Conservation (phyloP, 306 rosid species). For the Fragaria nilgerrensis region DNA sequence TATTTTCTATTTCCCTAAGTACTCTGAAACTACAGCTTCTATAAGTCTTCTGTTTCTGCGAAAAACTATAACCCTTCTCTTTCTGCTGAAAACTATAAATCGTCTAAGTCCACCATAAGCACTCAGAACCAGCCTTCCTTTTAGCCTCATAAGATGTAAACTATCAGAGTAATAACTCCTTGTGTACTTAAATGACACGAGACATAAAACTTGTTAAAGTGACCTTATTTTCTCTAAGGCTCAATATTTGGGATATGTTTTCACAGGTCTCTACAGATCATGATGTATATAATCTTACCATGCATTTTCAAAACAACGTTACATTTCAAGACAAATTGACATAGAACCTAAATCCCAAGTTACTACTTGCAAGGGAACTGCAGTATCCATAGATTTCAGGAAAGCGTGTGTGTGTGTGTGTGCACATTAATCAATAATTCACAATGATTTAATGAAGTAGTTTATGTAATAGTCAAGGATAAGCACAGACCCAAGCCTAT, state of each 20-base stretch:
- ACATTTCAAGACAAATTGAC: not conserved
- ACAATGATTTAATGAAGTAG: not conserved
- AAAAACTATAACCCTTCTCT: not conserved
- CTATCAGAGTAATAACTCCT: not conserved
- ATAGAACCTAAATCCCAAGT: not conserved
- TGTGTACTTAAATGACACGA: not conserved
- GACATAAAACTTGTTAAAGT: not conserved
- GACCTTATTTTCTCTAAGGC: not conserved
- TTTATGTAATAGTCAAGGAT: not conserved
- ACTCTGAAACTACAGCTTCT: not conserved
- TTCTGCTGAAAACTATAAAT: not conserved
- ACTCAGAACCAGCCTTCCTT: not conserved
- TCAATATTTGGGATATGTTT: not conserved
- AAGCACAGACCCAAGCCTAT: not conserved
- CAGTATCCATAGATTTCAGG: not conserved
- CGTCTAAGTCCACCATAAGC: not conserved
- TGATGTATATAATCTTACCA: not conserved
- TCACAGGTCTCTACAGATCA: not conserved
- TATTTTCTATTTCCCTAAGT: not conserved
- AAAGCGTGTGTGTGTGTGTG: too few species aligned
- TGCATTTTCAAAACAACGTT: not conserved
- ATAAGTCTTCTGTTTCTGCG: not conserved
- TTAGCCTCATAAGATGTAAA: not conserved
- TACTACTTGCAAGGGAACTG: not conserved
- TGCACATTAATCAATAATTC: too few species aligned